Percentiles rank a stretch among this genome's conserved stretches.
Evolutionary conservation across 345 rosid genomes (phyloP).

Genomic region (Heritiera fomes): DNA sequence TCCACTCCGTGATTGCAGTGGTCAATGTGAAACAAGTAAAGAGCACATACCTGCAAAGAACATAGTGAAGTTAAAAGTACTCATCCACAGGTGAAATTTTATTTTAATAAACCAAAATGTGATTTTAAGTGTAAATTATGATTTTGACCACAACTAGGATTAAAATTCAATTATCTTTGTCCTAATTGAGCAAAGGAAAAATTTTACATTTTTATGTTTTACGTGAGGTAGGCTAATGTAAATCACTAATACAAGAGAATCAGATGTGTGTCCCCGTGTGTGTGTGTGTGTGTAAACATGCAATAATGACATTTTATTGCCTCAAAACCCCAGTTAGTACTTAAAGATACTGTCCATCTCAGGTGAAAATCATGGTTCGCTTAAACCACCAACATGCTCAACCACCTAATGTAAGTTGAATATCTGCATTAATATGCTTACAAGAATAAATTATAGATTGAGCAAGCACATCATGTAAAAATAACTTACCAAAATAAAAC

Average conservation of each 20-base stretch:
- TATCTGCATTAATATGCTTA: neutral
- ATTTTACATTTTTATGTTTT: neutral
- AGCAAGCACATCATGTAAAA: neutral
- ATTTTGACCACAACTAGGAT: neutral
- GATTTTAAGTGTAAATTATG: neutral
- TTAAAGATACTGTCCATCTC: too few relatives aligned
- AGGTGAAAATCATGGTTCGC: neutral
- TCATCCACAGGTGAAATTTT: neutral
- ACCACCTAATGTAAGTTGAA: neutral
- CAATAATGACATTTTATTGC: too few relatives aligned
- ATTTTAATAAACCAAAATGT: neutral
- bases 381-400: constrained; percentile 6
- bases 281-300: too few relatives aligned
- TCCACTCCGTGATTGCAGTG: constrained; percentile 96
- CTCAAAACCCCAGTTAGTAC: too few relatives aligned
- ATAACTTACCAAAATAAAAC: constrained; percentile 87
- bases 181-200: constrained; percentile 3
- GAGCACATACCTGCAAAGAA: constrained; percentile 69
- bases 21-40: constrained; percentile 82
- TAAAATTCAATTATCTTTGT: neutral
- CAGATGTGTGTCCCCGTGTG: too few relatives aligned
- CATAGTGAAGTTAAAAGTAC: neutral
- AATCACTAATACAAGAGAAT: neutral
- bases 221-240: neutral
- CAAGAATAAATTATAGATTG: neutral